These are phyloP conservation scores for Solanum hybrid DNA, from an alignment of 305 asterid genomes.

Conservation along the genomic window DNA sequence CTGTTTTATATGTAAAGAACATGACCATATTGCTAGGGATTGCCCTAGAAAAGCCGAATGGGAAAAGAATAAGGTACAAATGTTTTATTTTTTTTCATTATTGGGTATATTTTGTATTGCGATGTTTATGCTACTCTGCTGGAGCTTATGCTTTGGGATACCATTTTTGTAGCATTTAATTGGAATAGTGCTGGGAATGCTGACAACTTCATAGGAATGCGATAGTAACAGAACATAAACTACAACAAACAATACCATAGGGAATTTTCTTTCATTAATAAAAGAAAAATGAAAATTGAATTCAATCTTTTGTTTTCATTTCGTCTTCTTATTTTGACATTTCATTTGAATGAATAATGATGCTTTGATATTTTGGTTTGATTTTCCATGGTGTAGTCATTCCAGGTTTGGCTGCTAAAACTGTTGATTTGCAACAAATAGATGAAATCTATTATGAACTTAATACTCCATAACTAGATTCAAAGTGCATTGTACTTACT, in stretches of 20 bases:
- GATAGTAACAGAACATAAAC: background rate
- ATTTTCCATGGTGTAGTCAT: background rate
- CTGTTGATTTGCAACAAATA: background rate
- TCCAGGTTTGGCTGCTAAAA: background rate
- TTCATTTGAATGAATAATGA: background rate
- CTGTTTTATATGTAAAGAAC: conserved; percentile 67
- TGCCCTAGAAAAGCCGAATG: conserved; percentile 67
- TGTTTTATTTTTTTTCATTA: background rate
- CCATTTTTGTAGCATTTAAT: too few species aligned
- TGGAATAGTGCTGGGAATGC: too few species aligned
- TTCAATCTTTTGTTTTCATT: background rate
- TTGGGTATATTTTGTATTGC: background rate
- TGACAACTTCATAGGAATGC: too few species aligned
- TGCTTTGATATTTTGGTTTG: background rate
- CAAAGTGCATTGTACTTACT: background rate
- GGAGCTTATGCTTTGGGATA: background rate
- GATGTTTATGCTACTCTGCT: background rate
- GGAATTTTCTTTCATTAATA: background rate
- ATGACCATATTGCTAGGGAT: conserved; percentile 64
- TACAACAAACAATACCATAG: background rate
- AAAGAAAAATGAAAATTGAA: background rate
- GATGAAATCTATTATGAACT: background rate
- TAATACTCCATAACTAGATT: background rate
- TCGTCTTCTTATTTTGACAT: background rate
- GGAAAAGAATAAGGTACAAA: conserved; percentile 79